Evolutionary conservation across 352 stramenopile species (phyloP).

Genomic region (Phytophthora parvispora): DNA sequence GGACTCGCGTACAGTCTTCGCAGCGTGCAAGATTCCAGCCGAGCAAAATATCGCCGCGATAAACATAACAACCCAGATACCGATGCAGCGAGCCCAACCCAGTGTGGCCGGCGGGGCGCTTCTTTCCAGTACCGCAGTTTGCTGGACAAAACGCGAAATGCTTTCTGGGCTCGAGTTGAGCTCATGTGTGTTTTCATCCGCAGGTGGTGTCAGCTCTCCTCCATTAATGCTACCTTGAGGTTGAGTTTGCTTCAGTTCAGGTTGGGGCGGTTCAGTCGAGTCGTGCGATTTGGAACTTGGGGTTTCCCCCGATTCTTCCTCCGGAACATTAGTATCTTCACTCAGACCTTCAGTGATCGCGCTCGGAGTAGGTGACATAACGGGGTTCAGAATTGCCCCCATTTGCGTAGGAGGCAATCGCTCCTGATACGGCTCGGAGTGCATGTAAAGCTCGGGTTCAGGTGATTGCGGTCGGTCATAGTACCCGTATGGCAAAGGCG

Average conservation of each 20-base stretch:
- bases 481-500: constrained; percentile 1
- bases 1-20: constrained; percentile 61
- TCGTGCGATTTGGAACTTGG: neutral
- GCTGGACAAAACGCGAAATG: neutral
- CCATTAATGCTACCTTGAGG: constrained; percentile 2
- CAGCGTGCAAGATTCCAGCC: constrained; percentile 59
- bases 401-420: constrained; percentile 34
- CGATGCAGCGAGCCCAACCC: constrained; percentile 34
- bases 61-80: constrained; percentile 46
- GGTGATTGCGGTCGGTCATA: constrained; percentile 22
- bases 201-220: neutral
- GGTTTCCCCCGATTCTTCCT: neutral
- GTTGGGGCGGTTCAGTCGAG: neutral
- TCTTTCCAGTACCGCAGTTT: neutral
- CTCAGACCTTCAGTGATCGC: neutral
- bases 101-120: constrained; percentile 6
- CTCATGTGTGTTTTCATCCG: neutral
- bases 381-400: constrained; percentile 28
- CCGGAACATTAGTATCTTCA: neutral
- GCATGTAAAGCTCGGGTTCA: constrained; percentile 14
- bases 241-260: neutral
- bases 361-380: constrained; percentile 6
- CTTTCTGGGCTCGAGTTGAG: neutral
- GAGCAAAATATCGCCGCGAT: constrained; percentile 62
- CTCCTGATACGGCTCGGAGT: neutral